These are phyloP conservation scores for Inosperma sp. DNA, from an alignment of 768 basidiomycete genomes.

Conservation along the genomic window DNA sequence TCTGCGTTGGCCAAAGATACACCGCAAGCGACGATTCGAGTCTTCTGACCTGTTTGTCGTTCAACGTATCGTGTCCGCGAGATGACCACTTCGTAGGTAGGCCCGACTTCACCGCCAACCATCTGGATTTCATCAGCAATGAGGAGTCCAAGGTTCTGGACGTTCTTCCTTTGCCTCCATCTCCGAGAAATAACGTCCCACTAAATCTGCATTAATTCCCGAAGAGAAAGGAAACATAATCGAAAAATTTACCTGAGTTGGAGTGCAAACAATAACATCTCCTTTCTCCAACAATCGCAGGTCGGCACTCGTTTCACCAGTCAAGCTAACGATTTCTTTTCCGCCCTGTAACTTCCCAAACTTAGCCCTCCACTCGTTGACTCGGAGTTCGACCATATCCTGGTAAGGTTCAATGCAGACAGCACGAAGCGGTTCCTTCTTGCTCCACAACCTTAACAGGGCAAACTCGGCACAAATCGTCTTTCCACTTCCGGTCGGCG, in stretches of 20 bases:
- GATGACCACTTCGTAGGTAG: conserved; percentile 93
- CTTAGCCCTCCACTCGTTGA: conserved; percentile 84
- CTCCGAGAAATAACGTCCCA: conserved; percentile 94
- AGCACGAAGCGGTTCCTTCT: conserved; percentile 72
- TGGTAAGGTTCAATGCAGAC: conserved; percentile 97
- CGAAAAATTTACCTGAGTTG: conserved; percentile 62
- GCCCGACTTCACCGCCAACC: conserved; percentile 91
- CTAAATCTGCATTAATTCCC: conserved; percentile 41
- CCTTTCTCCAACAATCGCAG: conserved; percentile 84
- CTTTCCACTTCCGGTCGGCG: conserved; percentile 95
- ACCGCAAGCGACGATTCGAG: conserved; percentile 90
- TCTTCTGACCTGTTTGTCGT: conserved; percentile 88
- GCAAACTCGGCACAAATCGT: conserved; percentile 98
- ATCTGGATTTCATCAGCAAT: conserved; percentile 96
- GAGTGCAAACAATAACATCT: conserved; percentile 93
- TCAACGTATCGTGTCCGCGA: conserved; percentile 97
- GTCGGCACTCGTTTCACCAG: conserved; percentile 92
- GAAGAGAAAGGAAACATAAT: conserved; percentile 4
- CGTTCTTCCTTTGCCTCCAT: conserved; percentile 97
- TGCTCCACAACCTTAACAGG: conserved; percentile 90
- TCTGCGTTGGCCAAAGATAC: conserved; percentile 95
- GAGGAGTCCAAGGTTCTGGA: conserved; percentile 86
- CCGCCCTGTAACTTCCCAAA: conserved; percentile 81
- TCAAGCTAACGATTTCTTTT: conserved; percentile 90
- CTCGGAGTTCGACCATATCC: conserved; percentile 93